Evolutionary conservation across 2,329 filamentous ascomycete genomes (phyloP), one percentile per base, ranked within the genome.

Genomic region (Alternaria postmessia): DNA sequence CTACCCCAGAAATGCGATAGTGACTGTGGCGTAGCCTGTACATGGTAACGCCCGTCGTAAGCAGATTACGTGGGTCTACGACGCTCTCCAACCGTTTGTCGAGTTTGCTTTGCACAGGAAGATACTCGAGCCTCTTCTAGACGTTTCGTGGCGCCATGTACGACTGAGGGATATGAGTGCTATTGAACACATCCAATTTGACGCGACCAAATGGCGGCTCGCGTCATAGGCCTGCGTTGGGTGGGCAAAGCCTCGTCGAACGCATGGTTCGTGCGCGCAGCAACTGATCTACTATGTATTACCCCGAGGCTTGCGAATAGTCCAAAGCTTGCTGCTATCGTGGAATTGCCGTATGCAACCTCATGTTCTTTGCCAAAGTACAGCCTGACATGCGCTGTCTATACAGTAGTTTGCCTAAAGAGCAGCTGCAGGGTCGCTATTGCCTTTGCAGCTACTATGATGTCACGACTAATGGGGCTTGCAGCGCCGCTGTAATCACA

Each of bases 401-500:
- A 49, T 49, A 20, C 46, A 18, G 18, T 42, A 28, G 34, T 22
- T n/a, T 58, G 28, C 36, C 36, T 41, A 52, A 43, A 32, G 18
- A 30, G 52, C 36, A 39, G 36, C 54, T 52, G 54, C 55, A 54
- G 28, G 36, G 32, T 57, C 57, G 34, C 56, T 57, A 48, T 57
- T 41, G 52, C 57, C 52, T 42, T 46, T 57, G 39, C 54, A 54
- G 39, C 30, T 42, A 52, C 24, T 60, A 73, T 73, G 71, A 73
- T 73, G 71, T 73, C 71, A 73, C 65, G 65, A 73, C 70, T 72
- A 58, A 32, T 47, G 38, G 34, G 38, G 28, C 46, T 60, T 51
- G 46, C 46, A 38, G 24, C 16, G 30, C 34, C 34, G 24, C 30
- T 16, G 26, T 28, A 18, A 46, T 22, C 32, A 38, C 20, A 22